A percentile compares a stretch with the other conserved stretches of the same genome.
phyloP scores from a whole-genome alignment of 768 basidiomycete species.

The Gloeophyllum trabeum region DNA sequence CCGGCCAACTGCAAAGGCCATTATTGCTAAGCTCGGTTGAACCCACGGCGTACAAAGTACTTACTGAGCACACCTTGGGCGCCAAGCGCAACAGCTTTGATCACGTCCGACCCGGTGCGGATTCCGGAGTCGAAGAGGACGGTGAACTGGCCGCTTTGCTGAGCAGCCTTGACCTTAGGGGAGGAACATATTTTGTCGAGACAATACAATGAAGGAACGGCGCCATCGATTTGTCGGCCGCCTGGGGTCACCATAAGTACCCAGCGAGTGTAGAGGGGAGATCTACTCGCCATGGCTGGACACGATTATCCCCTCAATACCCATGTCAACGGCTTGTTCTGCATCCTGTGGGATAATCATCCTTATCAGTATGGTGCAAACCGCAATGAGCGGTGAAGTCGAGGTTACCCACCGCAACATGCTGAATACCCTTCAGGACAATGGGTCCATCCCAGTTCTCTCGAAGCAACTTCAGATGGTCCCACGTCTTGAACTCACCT shows the following conservation, averaged over 20 bases:
- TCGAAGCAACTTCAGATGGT: constrained; percentile 55
- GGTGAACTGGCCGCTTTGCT: constrained; percentile 47
- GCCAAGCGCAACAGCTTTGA: constrained; percentile 78
- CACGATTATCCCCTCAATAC: constrained; percentile 65
- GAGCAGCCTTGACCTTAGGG: constrained; percentile 41
- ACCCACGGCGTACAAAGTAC: constrained; percentile 20
- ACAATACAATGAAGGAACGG: constrained; percentile 60
- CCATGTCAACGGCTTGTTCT: constrained; percentile 50
- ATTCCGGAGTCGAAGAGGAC: constrained; percentile 76
- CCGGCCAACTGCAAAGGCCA: constrained; percentile 48
- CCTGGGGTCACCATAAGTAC: constrained; percentile 23
- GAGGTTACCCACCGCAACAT: constrained; percentile 33
- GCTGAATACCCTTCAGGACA: constrained; percentile 70
- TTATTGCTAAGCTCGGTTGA: constrained; percentile 2
- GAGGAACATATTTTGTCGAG: constrained; percentile 61
- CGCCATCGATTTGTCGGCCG: constrained; percentile 70
- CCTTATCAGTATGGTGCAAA: not conserved
- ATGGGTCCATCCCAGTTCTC: constrained; percentile 72
- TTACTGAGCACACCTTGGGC: constrained; percentile 70
- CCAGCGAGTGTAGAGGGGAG: not conserved
- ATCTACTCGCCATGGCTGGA: constrained; percentile 59
- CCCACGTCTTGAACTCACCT: constrained; percentile 56
- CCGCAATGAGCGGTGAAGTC: not conserved
- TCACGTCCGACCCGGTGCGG: constrained; percentile 71
- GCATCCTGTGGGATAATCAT: constrained; percentile 59